Conservation (phyloP, 2,329 filamentous ascomycete genomes). For the Colletotrichum sansevieriae region DNA sequence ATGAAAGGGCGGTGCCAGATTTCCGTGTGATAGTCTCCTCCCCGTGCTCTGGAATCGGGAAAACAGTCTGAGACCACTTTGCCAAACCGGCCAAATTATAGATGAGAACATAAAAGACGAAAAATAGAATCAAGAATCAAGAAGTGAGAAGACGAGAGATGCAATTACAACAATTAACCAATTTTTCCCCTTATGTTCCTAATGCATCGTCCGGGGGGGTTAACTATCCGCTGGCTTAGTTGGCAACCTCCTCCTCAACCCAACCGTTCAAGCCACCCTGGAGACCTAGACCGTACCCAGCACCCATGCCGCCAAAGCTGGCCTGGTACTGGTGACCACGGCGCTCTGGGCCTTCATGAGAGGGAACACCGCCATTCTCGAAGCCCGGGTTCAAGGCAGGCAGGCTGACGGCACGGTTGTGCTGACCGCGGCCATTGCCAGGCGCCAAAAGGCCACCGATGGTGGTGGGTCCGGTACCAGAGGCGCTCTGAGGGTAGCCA, state of each 20-base stretch:
- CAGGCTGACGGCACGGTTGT: constrained; percentile 89
- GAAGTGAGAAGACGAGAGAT: constrained; percentile 43
- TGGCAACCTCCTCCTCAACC: constrained; percentile 76
- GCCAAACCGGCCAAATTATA: constrained; percentile 41
- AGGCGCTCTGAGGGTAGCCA: constrained; percentile 67
- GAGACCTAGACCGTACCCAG: constrained; percentile 72
- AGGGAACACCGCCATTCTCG: constrained; percentile 67
- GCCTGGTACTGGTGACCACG: constrained; percentile 76
- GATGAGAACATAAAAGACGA: constrained; percentile 38
- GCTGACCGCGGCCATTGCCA: constrained; percentile 70
- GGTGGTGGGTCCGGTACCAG: constrained; percentile 72
- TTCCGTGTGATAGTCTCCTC: constrained; percentile 34
- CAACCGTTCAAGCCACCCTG: constrained; percentile 75
- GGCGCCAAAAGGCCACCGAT: constrained; percentile 84
- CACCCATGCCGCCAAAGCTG: constrained; percentile 71
- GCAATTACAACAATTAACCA: constrained; percentile 60
- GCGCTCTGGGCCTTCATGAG: constrained; percentile 64
- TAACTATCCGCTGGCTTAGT: constrained; percentile 54
- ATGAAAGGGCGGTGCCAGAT: constrained; percentile 39
- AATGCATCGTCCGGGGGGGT: constrained; percentile 21
- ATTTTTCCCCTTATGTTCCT: constrained; percentile 47
- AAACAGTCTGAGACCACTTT: constrained; percentile 36
- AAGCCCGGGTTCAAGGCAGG: constrained; percentile 77
- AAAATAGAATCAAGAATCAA: constrained; percentile 42
- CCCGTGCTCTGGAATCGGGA: constrained; percentile 36